phyloP scores from a whole-genome alignment of 306 rosid species.

The Castanopsis chinensis region DNA sequence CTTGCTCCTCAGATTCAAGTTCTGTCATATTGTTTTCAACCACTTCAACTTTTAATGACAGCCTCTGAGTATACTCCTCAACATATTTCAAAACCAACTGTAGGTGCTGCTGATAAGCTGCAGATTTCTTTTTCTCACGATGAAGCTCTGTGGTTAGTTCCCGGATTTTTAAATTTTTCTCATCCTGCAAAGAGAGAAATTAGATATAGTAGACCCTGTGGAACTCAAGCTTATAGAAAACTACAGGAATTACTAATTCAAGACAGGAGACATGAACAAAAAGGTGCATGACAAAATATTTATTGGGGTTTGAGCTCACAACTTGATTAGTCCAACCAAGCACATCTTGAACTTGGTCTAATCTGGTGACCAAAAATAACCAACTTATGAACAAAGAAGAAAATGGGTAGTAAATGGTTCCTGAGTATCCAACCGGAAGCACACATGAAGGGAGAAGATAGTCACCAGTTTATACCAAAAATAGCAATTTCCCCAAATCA shows the following conservation, averaged over 20 bases:
- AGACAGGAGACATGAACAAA: neutral
- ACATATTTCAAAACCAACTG: constrained; percentile 20
- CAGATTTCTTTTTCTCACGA: constrained; percentile 22
- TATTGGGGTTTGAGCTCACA: neutral
- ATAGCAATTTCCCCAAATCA: neutral
- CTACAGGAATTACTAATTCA: neutral
- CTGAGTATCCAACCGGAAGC: neutral
- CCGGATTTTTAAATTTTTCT: constrained; percentile 21
- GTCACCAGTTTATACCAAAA: neutral
- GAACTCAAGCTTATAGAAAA: neutral
- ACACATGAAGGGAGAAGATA: neutral
- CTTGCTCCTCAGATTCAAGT: constrained; percentile 13
- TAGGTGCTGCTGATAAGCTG: constrained; percentile 19
- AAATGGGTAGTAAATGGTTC: neutral
- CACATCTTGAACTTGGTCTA: neutral
- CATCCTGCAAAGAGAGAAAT: constrained; percentile 9
- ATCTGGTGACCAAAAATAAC: neutral
- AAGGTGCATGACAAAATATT: neutral
- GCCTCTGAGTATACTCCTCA: constrained; percentile 21
- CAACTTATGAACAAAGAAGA: neutral
- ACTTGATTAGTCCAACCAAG: neutral
- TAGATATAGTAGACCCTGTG: neutral
- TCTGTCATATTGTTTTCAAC: constrained; percentile 6
- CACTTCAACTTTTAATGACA: constrained; percentile 18
- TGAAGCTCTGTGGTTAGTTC: constrained; percentile 21